These are phyloP conservation scores for Isoetes taiwanensis DNA, from an alignment of 75 land plant species.

Conservation along the genomic window DNA sequence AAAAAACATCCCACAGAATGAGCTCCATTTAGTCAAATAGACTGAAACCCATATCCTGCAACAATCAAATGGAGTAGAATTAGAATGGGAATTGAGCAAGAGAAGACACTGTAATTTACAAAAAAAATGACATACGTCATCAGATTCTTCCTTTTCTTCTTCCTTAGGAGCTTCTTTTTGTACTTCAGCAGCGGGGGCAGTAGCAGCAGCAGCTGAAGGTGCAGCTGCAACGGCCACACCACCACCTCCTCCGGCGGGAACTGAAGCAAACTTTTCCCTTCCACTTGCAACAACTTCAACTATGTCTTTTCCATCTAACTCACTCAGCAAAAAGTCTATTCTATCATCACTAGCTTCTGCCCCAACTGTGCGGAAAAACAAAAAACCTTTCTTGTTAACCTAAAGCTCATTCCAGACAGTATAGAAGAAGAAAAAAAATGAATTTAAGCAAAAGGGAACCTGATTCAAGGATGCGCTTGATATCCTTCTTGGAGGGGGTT, in stretches of 20 bases:
- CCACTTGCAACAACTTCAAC: conserved; percentile 51
- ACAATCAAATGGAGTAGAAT: no score
- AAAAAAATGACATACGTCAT: no score
- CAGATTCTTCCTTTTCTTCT: no score
- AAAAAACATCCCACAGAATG: no score
- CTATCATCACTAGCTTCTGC: conserved; percentile 50
- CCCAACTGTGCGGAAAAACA: conserved; percentile 33
- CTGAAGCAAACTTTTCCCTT: conserved; percentile 65
- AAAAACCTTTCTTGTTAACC: no score
- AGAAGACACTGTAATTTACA: no score
- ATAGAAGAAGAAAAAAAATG: no score
- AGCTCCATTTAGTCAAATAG: no score
- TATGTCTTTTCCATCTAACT: conserved; percentile 55
- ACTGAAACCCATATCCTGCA: no score
- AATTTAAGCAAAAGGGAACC: no score
- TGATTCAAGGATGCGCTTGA: conserved; percentile 49
- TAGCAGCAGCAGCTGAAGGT: conserved; percentile 22
- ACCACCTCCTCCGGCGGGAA: conserved; percentile 64
- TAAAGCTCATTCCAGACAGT: no score
- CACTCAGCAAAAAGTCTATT: conserved; percentile 32
- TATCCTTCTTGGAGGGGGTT: conserved; percentile 37
- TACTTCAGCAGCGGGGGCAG: conserved; percentile 32
- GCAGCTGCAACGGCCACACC: conserved; percentile 23
- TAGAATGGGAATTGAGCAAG: no score
- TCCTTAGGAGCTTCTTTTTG: conserved; percentile 34